phyloP scores from a whole-genome alignment of 2,329 filamentous ascomycete species.

The Diaporthe eres region DNA sequence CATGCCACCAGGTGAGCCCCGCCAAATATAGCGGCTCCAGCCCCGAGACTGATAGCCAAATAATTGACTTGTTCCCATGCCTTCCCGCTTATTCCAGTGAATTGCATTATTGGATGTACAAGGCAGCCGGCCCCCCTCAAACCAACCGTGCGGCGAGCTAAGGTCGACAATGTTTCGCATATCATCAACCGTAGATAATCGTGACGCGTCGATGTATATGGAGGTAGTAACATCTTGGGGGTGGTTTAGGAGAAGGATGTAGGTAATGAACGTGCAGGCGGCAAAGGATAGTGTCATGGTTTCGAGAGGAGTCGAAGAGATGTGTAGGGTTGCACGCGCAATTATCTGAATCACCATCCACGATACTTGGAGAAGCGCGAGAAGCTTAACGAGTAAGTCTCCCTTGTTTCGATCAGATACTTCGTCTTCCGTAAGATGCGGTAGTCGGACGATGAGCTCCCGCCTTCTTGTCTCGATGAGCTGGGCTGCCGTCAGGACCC shows the following conservation, averaged over 20 bases:
- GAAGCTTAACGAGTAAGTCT: neutral
- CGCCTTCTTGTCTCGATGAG: neutral
- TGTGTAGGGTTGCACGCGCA: neutral
- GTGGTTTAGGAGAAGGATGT: neutral
- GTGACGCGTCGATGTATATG: neutral
- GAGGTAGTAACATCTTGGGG: neutral
- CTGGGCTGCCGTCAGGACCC: neutral
- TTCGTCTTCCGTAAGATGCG: neutral
- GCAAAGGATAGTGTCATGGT: neutral
- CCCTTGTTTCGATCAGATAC: neutral
- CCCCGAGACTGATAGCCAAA: neutral
- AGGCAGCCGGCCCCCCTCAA: neutral
- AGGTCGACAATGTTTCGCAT: neutral
- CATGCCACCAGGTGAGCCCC: neutral
- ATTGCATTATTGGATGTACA: neutral
- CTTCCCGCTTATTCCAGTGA: neutral
- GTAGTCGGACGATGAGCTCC: neutral
- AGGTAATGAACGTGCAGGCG: neutral
- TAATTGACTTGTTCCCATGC: too few species aligned
- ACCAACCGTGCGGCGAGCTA: accelerated
- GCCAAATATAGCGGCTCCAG: neutral
- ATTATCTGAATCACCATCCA: neutral
- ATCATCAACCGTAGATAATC: neutral
- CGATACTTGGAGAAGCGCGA: neutral
- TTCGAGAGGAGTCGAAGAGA: neutral